Conservation (phyloP, 345 rosid genomes). For the Barbarea vulgaris region DNA sequence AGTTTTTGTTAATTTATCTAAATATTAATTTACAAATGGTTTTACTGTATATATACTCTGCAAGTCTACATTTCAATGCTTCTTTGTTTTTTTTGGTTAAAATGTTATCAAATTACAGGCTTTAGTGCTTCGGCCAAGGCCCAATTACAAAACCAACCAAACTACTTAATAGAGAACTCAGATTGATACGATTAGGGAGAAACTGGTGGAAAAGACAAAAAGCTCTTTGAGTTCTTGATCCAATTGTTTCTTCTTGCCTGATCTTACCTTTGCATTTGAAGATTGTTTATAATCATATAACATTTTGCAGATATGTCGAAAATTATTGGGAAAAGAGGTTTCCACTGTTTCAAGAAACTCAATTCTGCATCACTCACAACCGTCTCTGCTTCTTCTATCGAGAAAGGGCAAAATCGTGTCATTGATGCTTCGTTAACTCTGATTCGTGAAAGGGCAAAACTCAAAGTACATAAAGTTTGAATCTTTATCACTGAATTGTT, state of each 20-base stretch:
- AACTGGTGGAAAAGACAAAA: too few species aligned
- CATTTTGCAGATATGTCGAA: conserved; percentile 53
- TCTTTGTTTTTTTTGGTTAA: too few species aligned
- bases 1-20: too few species aligned
- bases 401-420: conserved; percentile 86
- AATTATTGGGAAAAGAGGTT: conserved; percentile 47
- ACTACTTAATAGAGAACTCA: too few species aligned
- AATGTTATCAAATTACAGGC: too few species aligned
- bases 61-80: too few species aligned
- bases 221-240: not conserved
- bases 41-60: too few species aligned
- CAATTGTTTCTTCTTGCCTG: not conserved
- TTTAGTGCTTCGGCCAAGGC: too few species aligned
- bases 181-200: too few species aligned
- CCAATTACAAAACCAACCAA: too few species aligned
- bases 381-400: conserved; percentile 62
- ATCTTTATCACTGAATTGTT: not conserved
- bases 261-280: not conserved
- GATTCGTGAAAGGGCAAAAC: conserved; percentile 94
- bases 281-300: not conserved
- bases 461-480: conserved; percentile 54
- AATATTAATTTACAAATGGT: too few species aligned
- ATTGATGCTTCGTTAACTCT: conserved; percentile 97
- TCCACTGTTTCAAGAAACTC: conserved; percentile 59
- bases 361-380: conserved; percentile 50